Evolutionary conservation across 306 rosid species (phyloP).

Genomic region (cucumber (Cucumis sativus)): Cucumber_9930_V3 NC_026661.2:3291001-3291500

Average conservation of each 20-base stretch:
- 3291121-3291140: neutral
- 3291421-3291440: neutral
- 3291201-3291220: slow-evolving; percentile 65
- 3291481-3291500: neutral
- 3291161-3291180: neutral
- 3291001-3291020: slow-evolving; percentile 74
- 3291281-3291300: slow-evolving; percentile 64
- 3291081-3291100: neutral
- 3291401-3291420: neutral
- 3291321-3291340: slow-evolving; percentile 72
- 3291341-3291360: slow-evolving; percentile 41
- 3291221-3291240: slow-evolving; percentile 64
- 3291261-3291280: slow-evolving; percentile 61
- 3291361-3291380: neutral
- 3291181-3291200: slow-evolving; percentile 63
- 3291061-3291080: neutral
- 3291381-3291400: neutral
- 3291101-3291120: neutral
- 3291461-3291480: neutral
- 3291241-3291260: slow-evolving; percentile 80
- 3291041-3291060: slow-evolving; percentile 2
- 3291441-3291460: neutral
- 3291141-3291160: neutral
- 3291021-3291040: slow-evolving; percentile 18
- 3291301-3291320: slow-evolving; percentile 77